Evolutionary conservation across 1,284 basidiomycete genomes (phyloP).

Genomic region (Vanrija sp.): DNA sequence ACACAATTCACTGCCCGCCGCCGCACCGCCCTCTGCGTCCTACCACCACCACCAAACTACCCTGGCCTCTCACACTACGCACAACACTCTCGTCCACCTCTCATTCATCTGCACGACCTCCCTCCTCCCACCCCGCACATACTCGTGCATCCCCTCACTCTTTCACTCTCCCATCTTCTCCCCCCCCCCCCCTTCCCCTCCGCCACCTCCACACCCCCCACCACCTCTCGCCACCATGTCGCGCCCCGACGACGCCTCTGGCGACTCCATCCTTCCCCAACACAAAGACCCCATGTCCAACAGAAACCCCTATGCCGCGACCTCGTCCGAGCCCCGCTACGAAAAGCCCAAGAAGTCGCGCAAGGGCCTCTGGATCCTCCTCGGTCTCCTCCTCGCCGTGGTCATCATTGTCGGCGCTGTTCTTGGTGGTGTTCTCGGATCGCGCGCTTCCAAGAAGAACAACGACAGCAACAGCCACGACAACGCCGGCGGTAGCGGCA

Average conservation of each 20-base stretch:
- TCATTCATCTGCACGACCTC: background rate
- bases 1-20: too few relatives aligned
- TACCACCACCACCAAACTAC: too few relatives aligned
- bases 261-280: constrained; percentile 9
- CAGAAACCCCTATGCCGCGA: constrained; percentile 38
- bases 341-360: constrained; percentile 38
- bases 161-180: background rate
- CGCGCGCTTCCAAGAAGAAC: constrained; percentile 52
- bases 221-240: background rate
- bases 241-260: constrained; percentile 1
- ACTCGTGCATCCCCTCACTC: constrained; percentile 1
- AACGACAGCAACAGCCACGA: constrained; percentile 51
- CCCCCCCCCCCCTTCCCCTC: background rate
- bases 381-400: constrained; percentile 53
- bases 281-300: constrained; percentile 43
- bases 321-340: constrained; percentile 16
- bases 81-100: background rate
- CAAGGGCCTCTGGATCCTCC: constrained; percentile 43
- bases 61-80: background rate
- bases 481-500: constrained; percentile 51
- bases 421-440: constrained; percentile 71
- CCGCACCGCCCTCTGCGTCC: too few relatives aligned
- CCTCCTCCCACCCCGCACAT: background rate
- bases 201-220: background rate
- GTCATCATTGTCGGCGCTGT: constrained; percentile 70